These are phyloP conservation scores for Biscogniauxia mediterranea DNA, from an alignment of 2,329 filamentous ascomycete species.

Conservation along the genomic window DNA sequence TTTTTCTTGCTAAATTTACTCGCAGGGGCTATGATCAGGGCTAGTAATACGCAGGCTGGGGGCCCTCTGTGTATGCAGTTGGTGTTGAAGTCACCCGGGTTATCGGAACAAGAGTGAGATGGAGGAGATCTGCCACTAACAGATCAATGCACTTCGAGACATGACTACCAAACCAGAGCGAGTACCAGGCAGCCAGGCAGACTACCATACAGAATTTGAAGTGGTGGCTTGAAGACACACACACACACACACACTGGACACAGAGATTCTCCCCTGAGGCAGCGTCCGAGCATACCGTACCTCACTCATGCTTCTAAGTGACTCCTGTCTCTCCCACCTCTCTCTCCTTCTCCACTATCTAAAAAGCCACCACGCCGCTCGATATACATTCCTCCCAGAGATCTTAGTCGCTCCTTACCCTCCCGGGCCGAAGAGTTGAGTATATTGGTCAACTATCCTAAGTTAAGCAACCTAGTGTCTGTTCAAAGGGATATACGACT, in stretches of 20 bases:
- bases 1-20: not conserved
- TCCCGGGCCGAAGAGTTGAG: slow-evolving; percentile 26
- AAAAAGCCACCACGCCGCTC: slow-evolving; percentile 20
- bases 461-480: slow-evolving; percentile 18
- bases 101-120: slow-evolving; percentile 21
- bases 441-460: slow-evolving; percentile 30
- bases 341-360: slow-evolving; percentile 4
- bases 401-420: slow-evolving; percentile 23
- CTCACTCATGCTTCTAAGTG: slow-evolving; percentile 5
- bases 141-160: slow-evolving; percentile 15
- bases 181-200: slow-evolving; percentile 10
- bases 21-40: not conserved
- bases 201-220: slow-evolving; percentile 21
- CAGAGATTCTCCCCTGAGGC: not conserved
- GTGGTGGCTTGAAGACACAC: slow-evolving; percentile 29
- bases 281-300: not conserved
- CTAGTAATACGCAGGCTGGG: not conserved
- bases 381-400: slow-evolving; percentile 27
- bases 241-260: slow-evolving; percentile 4
- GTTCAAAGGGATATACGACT: slow-evolving; percentile 22
- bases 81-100: slow-evolving; percentile 15
- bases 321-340: not conserved
- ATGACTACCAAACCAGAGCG: slow-evolving; percentile 20
- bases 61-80: slow-evolving; percentile 21
- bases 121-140: slow-evolving; percentile 19